These are phyloP conservation scores for Nicotiana rustica DNA, from an alignment of 305 asterid genomes.

Conservation along the genomic window DNA sequence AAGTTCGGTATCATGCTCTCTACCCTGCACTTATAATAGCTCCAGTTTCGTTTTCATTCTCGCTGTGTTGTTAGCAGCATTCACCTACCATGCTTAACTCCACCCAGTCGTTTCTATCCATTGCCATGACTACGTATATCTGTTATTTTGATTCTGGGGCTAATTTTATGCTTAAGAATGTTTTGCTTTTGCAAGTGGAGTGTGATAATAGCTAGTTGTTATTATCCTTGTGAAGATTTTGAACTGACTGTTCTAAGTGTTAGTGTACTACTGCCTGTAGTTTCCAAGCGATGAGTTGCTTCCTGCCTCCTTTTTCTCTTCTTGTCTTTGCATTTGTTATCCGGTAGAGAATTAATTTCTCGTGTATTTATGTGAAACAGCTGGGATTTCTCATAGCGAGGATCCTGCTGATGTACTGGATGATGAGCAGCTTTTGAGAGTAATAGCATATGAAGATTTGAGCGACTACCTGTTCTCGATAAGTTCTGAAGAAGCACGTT, in stretches of 20 bases:
- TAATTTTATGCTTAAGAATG: not conserved
- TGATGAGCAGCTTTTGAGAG: conserved; percentile 84
- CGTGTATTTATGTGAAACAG: conserved; percentile 44
- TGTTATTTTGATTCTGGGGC: conserved; percentile 1
- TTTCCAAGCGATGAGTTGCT: conserved; percentile 21
- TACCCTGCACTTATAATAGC: not conserved
- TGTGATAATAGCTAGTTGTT: not conserved
- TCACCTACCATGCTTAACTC: not conserved
- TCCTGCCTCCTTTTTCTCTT: conserved; percentile 12
- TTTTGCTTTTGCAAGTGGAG: not conserved
- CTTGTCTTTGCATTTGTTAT: conserved; percentile 22
- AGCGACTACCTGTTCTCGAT: conserved; percentile 87
- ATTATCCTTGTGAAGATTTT: conserved; percentile 11
- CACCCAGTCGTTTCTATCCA: not conserved
- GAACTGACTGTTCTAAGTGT: not conserved
- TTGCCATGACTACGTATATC: not conserved
- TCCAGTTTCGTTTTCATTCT: not conserved
- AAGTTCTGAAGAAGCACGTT: conserved; percentile 77
- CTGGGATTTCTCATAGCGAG: conserved; percentile 45
- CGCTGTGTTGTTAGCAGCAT: not conserved
- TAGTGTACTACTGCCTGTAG: not conserved
- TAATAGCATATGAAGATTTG: conserved; percentile 83
- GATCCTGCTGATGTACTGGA: conserved; percentile 60
- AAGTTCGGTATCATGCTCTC: not conserved
- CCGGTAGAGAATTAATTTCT: conserved; percentile 26